phyloP scores from a whole-genome alignment of 2,329 filamentous ascomycete species.

The Alternaria triticina region DNA sequence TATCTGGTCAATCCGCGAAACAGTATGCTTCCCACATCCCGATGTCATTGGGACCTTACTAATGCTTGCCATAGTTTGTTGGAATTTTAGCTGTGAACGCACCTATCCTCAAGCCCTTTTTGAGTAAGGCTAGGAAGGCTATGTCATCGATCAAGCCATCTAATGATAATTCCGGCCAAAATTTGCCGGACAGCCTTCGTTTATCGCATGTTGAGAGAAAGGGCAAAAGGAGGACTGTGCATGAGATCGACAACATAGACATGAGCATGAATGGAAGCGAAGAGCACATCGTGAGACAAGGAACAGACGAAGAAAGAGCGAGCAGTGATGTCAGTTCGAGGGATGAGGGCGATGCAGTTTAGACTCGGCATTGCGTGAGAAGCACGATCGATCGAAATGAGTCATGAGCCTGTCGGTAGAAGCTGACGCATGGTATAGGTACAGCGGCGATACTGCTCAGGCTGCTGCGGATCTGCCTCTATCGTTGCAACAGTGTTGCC shows the following conservation, averaged over 20 bases:
- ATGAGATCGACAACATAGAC: constrained; percentile 1
- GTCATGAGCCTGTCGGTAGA: neutral
- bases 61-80: neutral
- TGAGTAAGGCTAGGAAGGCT: neutral
- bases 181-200: neutral
- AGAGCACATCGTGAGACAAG: neutral
- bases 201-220: constrained; percentile 3
- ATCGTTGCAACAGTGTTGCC: neutral
- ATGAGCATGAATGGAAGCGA: constrained; percentile 4
- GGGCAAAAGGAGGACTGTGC: constrained; percentile 5
- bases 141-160: neutral
- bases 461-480: neutral
- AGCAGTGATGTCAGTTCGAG: neutral
- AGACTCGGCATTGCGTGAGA: neutral
- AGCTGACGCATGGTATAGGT: neutral
- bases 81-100: constrained; percentile 6
- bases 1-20: constrained; percentile 10
- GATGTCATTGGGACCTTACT: neutral
- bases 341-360: neutral
- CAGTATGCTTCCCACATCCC: neutral
- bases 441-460: neutral
- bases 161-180: neutral
- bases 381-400: neutral
- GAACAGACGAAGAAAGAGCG: neutral
- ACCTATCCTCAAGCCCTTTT: constrained; percentile 4